Evolutionary conservation across 2,329 filamentous ascomycete genomes (phyloP), one percentile per base, ranked within the genome.

Genomic region (Bisporella sp.): DNA sequence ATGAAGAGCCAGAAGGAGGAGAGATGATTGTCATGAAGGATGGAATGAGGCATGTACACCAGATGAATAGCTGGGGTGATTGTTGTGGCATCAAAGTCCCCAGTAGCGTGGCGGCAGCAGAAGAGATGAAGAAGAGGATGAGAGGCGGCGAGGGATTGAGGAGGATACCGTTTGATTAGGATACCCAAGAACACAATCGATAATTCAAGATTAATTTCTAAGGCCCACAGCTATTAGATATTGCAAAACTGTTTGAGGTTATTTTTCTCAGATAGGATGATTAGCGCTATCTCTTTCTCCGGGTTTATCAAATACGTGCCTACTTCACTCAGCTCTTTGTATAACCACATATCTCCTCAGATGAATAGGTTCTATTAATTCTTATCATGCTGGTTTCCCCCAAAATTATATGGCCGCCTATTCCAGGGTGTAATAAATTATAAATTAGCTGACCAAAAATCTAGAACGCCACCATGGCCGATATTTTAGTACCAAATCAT

Each of bases 51-150:
- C 85, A 90, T 68, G 78, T 84, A 54, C 86, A 93, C 68, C 79
- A 84, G 46, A 78, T 79, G 45, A 81, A 75, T 49, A 81, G 81
- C 28, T 99, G 93, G 88, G 92, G 92, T 5, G 93, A 99, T 68
- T 99, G 93, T 68, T 99, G 93, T 66, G 93, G 93, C 30, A 99
- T 99, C 69, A 92, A 95, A 62, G 93, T 99, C 12, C 95, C 93
- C 0, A 96, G 91, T 64, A 92, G 89, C 48, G 78, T 97, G 51
- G 95, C 91, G 31, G 95, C 93, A 1, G 89, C 89, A 11, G 85
- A 90, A 59, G 92, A 96, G 71, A 85, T 87, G 77, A 85, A 80
- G 73, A 97, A 95, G 73, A 76, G 76, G 49, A 76, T 75, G 59
- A 79, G 76, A 31, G 82, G 77, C 12, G 76, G 72, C 40, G 74